Conservation (phyloP, 2,329 filamentous ascomycete species). For the Endothia cerciana region DNA sequence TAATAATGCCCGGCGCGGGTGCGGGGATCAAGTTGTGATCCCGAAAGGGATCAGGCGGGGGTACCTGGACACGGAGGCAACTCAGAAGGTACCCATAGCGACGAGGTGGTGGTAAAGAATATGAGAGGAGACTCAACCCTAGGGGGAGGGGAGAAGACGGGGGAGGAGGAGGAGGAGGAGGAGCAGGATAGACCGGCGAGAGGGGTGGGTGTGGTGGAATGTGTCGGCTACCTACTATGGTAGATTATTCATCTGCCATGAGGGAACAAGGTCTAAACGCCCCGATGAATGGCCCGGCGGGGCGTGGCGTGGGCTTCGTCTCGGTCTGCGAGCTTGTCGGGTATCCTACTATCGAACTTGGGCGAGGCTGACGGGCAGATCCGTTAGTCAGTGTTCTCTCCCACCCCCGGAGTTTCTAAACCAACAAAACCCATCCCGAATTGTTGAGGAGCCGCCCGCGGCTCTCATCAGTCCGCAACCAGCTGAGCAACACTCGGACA, state of each 20-base stretch:
- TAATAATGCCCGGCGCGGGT: constrained; percentile 7
- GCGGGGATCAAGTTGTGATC: constrained; percentile 23
- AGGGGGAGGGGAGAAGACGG: constrained; percentile 2
- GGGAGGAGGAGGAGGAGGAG: background rate
- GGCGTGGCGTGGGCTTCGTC: constrained; percentile 5
- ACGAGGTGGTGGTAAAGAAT: constrained; percentile 11
- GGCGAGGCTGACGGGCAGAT: accelerated
- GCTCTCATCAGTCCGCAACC: constrained; percentile 1
- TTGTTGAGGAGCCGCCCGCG: constrained; percentile 36
- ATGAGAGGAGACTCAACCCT: constrained; percentile 15
- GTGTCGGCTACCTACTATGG: background rate
- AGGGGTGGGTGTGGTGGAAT: background rate
- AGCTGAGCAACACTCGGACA: background rate
- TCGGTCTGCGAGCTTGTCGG: constrained; percentile 12
- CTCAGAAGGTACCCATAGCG: constrained; percentile 31
- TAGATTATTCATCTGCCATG: constrained; percentile 20
- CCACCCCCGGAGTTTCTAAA: background rate
- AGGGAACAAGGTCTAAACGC: background rate
- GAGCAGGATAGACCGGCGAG: constrained; percentile 2
- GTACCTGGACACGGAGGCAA: constrained; percentile 7
- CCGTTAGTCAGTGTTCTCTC: constrained; percentile 10
- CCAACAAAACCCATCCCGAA: constrained; percentile 21
- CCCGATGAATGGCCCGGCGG: constrained; percentile 12
- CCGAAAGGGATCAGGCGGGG: constrained; percentile 22
- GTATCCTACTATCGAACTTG: constrained; percentile 10